Base-by-base conservation (phyloP, 176 grass and related monocot species). In the Zea luxurians region DNA sequence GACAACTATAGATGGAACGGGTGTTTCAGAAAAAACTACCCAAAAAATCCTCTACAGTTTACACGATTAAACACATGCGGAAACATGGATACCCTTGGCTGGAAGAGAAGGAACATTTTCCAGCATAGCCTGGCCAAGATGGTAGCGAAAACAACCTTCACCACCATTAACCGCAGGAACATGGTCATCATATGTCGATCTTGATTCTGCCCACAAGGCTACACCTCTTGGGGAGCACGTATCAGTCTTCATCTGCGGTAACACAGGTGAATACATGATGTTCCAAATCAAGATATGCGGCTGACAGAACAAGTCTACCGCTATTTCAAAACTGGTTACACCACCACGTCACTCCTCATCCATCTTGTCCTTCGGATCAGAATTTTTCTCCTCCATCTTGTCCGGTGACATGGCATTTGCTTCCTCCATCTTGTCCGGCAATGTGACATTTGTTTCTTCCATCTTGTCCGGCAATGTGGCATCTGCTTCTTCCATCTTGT, bases 281-380 rank as follows among this genome's bases (percentile, higher is more conserved):
- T 42, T 70, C 27, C 66, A 86, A 54, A 86, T 87, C 65, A 63
- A 86, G 11, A 82, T 65, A 9, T 77, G 45, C 16, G 1, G 18
- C 60, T 13, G 41, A 74, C 40, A 46, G 9, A 10, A 9, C 20
- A 77, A 12, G 36, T 5, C 55, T 15, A 37, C 48, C 13, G 53
- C 37, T 46, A 68, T 67, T 60, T 63, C 45, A 55, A 81, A 61
- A 18, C 48, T 47, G 61, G 46, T 10, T 40, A 69, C 20, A 8
- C 4, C 42, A 79, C 37, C 61, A 13, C 41, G 57, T 89, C 82
- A 88, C 50, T 65, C 86, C 60, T 77, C 71, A 61, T 77, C 73
- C 57, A 81, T 75, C 44, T 63, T 63, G 13, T 70, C 82, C 63
- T 80, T 75, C 5, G 4, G 5, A 47, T 66, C 18, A 6, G 13